Evolutionary conservation across 371 early-diverging fungal species (phyloP), one percentile per base, ranked within the genome.

Genomic region (Dichotomocladium elegans): DNA sequence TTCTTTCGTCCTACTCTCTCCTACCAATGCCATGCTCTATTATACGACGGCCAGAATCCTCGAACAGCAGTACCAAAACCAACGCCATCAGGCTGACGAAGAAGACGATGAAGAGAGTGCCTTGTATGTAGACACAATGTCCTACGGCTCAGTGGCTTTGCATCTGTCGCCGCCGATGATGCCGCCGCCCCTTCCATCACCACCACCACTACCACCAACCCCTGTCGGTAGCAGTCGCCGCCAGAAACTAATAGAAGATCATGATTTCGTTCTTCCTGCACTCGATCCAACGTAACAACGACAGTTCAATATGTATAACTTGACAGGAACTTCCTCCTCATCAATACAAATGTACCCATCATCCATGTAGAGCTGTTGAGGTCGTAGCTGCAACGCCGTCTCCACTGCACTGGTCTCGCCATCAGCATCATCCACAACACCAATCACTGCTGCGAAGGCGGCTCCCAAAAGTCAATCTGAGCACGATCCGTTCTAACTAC

Each of bases 401-500:
- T 21, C 33, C 19, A 7, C 47, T 47, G 7, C 30, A 27, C 2
- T 33, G 10, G 3, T 33, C 28, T 28, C 47, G 15, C 9, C 30
- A 6, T 30, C 47, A 30, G 17, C 31, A 41, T 41, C 19, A 41
- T 5, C 9, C 25, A 19, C 24, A 41, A n/a, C 37, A 9, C 15
- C n/a, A 27, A 0, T 50, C 37, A 49, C 28, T 57, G 10, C 24
- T 57, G 34, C 51, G 57, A 9, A 14, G 22, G n/a, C 50, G 51
- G 31, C 45, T 29, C 11, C 42, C 19, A n/a, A 51, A 58, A 47
- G 48, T 58, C 29, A 52, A 58, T 15, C 41, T 53, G 12, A 58
- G 58, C n/a, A 58, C 58, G 4, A 53, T 58, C 7, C 53, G 58
- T 27, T 21, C 58, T 15, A 52, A 58, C 29, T 53, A 58, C 37